Base-by-base conservation (phyloP, 108 stramenopile species). In the Pseudonitzschia multiseries region DNA sequence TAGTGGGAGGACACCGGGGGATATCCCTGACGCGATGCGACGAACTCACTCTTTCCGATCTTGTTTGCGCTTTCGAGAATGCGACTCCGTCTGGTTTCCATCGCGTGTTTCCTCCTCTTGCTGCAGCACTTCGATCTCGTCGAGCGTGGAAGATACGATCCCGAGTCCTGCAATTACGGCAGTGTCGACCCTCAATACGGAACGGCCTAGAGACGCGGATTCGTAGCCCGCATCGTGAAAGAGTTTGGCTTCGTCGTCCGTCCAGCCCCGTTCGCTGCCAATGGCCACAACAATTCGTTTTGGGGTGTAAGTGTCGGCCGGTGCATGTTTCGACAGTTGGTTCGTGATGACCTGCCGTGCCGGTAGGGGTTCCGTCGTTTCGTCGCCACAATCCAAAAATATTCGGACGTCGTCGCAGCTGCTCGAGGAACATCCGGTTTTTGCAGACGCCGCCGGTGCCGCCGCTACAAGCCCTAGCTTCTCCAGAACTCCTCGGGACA, bases 381-480 rank as follows among this genome's bases (percentile, higher is more conserved):
- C 83, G 63, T 84, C 80, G 15, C 80, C 83, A 53, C 83, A 84
- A 79, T 84, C 83, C 62, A 84, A 64, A 60, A 84, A 81, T 69
- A 84, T 62, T 27, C 70, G 70, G 18, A 80, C 63, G 65, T 60
- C 77, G 57, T 46, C 70, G n/a, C n/a, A n/a, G n/a, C n/a, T n/a
- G n/a, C n/a, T n/a, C n/a, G n/a, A n/a, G n/a, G n/a, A n/a, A n/a
- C n/a, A n/a, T n/a, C n/a, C n/a, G n/a, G n/a, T n/a, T 22, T 31
- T 65, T 68, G 68, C 26, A 26, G 20, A 24, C 32, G 52, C 24
- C 36, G 18, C 57, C 29, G 40, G 20, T 26, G 53, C 40, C 17
- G 50, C 74, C 22, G 52, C 64, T 8, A 33, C 40, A 24, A 52
- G 43, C n/a, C 70, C 48, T 6, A 81, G 74, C 4, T 72, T 68